Conservation (phyloP, 768 basidiomycete species). For the Amanita rimosa region DNA sequence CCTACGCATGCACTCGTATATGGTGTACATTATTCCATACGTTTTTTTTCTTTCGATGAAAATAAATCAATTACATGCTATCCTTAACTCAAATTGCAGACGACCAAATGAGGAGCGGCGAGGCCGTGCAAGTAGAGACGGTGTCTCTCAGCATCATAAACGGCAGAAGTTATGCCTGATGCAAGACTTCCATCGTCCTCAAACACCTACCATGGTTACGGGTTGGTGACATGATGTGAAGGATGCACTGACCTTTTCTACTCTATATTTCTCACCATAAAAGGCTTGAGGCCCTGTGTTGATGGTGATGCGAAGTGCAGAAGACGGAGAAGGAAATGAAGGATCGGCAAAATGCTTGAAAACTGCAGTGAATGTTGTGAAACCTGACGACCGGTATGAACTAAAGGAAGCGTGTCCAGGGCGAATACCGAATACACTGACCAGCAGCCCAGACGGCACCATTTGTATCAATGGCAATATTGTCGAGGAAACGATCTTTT, state of each 20-base stretch:
- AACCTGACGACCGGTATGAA: constrained; percentile 18
- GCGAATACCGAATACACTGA: constrained; percentile 13
- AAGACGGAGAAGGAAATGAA: constrained; percentile 29
- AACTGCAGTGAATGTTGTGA: constrained; percentile 25
- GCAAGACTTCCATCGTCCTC: constrained; percentile 54
- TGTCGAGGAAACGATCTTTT: constrained; percentile 45
- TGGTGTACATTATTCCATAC: neutral
- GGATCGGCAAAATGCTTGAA: constrained; percentile 32
- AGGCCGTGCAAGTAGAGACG: constrained; percentile 44
- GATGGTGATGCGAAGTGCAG: constrained; percentile 38
- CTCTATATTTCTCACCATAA: constrained; percentile 41
- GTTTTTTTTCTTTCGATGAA: neutral
- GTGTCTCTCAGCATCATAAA: constrained; percentile 38
- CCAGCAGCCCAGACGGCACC: constrained; percentile 57
- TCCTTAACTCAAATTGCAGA: constrained; percentile 15
- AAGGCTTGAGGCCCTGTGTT: constrained; percentile 39
- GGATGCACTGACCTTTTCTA: constrained; percentile 36
- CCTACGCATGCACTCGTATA: neutral
- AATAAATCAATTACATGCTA: neutral
- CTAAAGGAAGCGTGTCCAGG: neutral
- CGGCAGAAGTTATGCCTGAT: constrained; percentile 45
- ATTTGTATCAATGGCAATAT: constrained; percentile 45
- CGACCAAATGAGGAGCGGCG: constrained; percentile 16
- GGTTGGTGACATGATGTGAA: constrained; percentile 4
- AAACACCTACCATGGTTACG: constrained; percentile 35